A percentile compares a stretch with the other conserved stretches of the same genome.
Evolutionary conservation across 78 protist genomes (phyloP).

Genomic region (Dictyostelium firmibasis): DNA sequence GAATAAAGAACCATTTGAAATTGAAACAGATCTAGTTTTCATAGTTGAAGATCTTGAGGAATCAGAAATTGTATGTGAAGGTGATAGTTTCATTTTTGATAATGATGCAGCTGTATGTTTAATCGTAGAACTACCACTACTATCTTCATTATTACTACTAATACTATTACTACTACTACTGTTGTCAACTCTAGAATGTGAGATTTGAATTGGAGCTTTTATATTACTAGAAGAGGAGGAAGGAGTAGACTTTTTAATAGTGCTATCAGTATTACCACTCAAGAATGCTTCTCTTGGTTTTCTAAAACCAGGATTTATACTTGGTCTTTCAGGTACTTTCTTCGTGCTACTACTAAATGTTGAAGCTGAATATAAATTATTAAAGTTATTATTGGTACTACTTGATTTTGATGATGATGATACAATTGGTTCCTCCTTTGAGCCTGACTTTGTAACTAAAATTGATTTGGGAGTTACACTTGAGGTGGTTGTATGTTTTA

Average conservation of each 20-base stretch:
- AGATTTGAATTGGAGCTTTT: background rate
- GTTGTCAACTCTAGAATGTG: background rate
- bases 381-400: background rate
- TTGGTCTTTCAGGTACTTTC: slow-evolving; percentile 51
- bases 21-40: slow-evolving; percentile 26
- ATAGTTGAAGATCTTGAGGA: background rate
- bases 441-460: background rate
- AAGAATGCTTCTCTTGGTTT: slow-evolving; percentile 7
- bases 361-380: background rate
- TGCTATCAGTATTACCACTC: background rate
- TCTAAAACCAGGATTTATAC: slow-evolving; percentile 65
- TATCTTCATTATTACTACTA: background rate
- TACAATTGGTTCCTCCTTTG: slow-evolving; percentile 4
- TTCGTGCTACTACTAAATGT: background rate
- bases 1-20: slow-evolving; percentile 15
- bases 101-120: slow-evolving; percentile 61
- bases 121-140: background rate
- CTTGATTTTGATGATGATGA: background rate
- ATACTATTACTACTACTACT: background rate
- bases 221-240: background rate
- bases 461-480: slow-evolving; percentile 16
- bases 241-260: background rate
- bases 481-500: background rate
- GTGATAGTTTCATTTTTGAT: slow-evolving; percentile 20
- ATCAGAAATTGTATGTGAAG: background rate